Evolutionary conservation across 2,329 filamentous ascomycete genomes (phyloP), one percentile per base, ranked within the genome.

Genomic region (Xylariales sp.): DNA sequence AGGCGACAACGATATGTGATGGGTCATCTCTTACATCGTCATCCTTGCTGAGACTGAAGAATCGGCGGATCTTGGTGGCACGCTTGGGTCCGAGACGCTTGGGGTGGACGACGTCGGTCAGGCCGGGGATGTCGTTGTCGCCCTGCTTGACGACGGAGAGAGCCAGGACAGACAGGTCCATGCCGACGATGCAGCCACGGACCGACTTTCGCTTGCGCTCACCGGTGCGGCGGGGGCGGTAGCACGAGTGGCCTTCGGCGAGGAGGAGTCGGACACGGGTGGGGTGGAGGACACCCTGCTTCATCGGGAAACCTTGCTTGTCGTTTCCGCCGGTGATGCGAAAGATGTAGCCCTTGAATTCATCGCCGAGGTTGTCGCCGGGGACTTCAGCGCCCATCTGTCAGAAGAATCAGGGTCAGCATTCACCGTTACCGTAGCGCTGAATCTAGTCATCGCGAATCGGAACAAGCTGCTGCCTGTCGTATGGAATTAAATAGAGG

Each of bases 241-340:
- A 98, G 88, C 93, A 98, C 61, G 88, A 93, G 87, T 97, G 93
- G 71, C 93, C 93, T 44, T 95, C 89, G 68, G 85, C 69, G 67
- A 98, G 88, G 64, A 98, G 86, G 59, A 98, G 89, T 60, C 88
- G 86, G 76, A 96, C 93, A 93, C 93, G 93, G 71, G 88, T 93
- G 63, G 93, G 90, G 73, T 95, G 87, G 82, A 98, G 91, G 71
- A 95, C 87, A 81, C 93, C 93, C 85, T 98, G 94, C 89, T 98
- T 98, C 93, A 98, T 98, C 62, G 93, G 93, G 84, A 98, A 98
- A 79, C 93, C 93, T 82, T 98, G 94, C 88, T 98, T 98, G 87
- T 98, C 93, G 86, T 98, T 98, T 69, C 94, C 93, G 67, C 93
- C 94, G 64, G 93, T 98, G 79, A 98, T 97, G 70, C 83, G 86